phyloP scores from a whole-genome alignment of 257 asterid species.

The Penstemon newberryi region DNA sequence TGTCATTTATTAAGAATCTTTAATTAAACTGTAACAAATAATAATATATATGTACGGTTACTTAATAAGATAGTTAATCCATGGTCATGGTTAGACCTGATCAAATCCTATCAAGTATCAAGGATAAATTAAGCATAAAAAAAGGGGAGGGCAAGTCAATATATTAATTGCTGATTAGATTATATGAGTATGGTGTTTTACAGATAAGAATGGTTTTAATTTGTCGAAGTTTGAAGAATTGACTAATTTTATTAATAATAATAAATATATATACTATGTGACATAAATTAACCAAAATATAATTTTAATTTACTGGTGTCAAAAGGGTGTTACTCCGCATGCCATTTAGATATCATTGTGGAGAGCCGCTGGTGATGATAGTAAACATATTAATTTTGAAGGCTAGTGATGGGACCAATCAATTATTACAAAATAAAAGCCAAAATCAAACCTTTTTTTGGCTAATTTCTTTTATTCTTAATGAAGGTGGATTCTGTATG shows the following conservation, averaged over 20 bases:
- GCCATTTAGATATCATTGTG: conserved; percentile 30
- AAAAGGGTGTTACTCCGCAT: conserved; percentile 26
- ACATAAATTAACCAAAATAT: not conserved
- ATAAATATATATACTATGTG: not conserved
- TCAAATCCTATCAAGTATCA: conserved; percentile 16
- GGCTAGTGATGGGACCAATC: conserved; percentile 28
- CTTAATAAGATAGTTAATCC: conserved; percentile 29
- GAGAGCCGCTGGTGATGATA: conserved; percentile 18
- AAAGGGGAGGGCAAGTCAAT: conserved; percentile 14
- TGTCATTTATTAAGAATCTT: conserved; percentile 33
- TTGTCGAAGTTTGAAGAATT: not conserved
- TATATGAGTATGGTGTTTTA: not conserved
- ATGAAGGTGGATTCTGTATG: not conserved
- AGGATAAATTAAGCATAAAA: not conserved
- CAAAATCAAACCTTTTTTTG: not conserved
- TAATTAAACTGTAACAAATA: conserved; percentile 3
- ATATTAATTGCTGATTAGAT: not conserved
- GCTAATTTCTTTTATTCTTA: not conserved
- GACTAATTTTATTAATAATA: not conserved
- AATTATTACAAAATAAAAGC: not conserved
- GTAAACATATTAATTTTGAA: not conserved
- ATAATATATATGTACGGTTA: conserved; percentile 19
- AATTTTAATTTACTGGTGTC: not conserved
- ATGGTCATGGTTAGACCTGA: conserved; percentile 34
- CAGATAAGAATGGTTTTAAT: not conserved